These are phyloP conservation scores for Microdochium bolleyi DNA, from an alignment of 2,329 filamentous ascomycete species.

Conservation along the genomic window DNA sequence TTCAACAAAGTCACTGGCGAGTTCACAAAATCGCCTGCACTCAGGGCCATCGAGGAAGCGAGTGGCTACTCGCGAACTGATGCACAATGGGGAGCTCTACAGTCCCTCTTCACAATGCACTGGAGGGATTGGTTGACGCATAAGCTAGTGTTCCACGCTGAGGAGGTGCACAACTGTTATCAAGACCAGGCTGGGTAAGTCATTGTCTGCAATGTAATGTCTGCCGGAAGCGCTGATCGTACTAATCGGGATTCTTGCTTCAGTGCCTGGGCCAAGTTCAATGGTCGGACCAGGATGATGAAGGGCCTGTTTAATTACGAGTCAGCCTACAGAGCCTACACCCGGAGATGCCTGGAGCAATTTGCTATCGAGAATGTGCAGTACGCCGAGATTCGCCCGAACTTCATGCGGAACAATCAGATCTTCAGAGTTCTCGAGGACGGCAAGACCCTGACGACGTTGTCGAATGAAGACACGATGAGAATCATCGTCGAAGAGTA, in stretches of 20 bases:
- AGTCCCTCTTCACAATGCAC: not conserved
- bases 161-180: conserved; percentile 46
- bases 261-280: conserved; percentile 54
- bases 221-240: not conserved
- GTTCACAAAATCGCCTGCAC: conserved; percentile 22
- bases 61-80: not conserved
- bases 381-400: conserved; percentile 53
- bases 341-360: conserved; percentile 41
- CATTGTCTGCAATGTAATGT: not conserved
- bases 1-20: conserved; percentile 19
- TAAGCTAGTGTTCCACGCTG: conserved; percentile 55
- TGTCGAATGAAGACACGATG: conserved; percentile 44
- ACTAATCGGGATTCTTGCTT: conserved; percentile 3
- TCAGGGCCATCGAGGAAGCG: not conserved
- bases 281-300: conserved; percentile 50
- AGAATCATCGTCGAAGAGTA: conserved; percentile 40
- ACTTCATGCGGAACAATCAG: conserved; percentile 46
- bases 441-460: conserved; percentile 24
- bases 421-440: conserved; percentile 34
- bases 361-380: conserved; percentile 50
- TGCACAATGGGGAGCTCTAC: not conserved
- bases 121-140: conserved; percentile 42
- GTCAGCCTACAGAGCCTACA: conserved; percentile 46
- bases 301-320: conserved; percentile 54
- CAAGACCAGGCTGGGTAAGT: not conserved